A percentile compares a stretch with the other conserved stretches of the same genome.
These are phyloP conservation scores for Fomitopsis pulvina DNA, from an alignment of 768 basidiomycete genomes.

Conservation along the genomic window DNA sequence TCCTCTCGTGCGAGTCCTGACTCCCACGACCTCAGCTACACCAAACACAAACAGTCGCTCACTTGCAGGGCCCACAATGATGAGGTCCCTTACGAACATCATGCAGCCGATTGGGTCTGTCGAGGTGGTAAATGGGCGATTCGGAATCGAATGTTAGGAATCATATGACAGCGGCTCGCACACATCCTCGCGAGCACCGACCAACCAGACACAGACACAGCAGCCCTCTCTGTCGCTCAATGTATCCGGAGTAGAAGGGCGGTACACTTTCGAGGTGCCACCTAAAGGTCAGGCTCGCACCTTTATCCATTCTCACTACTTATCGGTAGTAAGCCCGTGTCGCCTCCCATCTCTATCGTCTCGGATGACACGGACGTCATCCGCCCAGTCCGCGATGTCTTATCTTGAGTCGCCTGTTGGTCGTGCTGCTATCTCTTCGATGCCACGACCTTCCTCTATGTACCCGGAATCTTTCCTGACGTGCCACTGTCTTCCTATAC, in stretches of 20 bases:
- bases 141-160: too few species aligned
- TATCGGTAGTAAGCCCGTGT: neutral
- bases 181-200: too few species aligned
- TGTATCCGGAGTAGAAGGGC: constrained; percentile 13
- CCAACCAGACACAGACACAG: too few species aligned
- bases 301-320: constrained; percentile 8
- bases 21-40: too few species aligned
- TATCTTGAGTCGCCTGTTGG: constrained; percentile 23
- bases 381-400: constrained; percentile 17
- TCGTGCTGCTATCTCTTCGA: constrained; percentile 13
- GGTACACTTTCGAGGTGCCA: constrained; percentile 3
- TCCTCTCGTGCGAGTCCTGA: too few species aligned
- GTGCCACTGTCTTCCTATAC: neutral
- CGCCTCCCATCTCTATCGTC: constrained; percentile 7
- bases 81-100: too few species aligned
- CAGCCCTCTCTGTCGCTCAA: too few species aligned
- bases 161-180: too few species aligned
- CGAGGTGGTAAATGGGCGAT: too few species aligned
- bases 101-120: too few species aligned
- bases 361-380: constrained; percentile 16
- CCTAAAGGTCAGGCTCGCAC: constrained; percentile 9
- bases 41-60: too few species aligned
- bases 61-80: too few species aligned
- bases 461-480: neutral
- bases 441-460: constrained; percentile 1